These are phyloP conservation scores for Spiraea crenata DNA, from an alignment of 331 rosid genomes.

Conservation along the genomic window DNA sequence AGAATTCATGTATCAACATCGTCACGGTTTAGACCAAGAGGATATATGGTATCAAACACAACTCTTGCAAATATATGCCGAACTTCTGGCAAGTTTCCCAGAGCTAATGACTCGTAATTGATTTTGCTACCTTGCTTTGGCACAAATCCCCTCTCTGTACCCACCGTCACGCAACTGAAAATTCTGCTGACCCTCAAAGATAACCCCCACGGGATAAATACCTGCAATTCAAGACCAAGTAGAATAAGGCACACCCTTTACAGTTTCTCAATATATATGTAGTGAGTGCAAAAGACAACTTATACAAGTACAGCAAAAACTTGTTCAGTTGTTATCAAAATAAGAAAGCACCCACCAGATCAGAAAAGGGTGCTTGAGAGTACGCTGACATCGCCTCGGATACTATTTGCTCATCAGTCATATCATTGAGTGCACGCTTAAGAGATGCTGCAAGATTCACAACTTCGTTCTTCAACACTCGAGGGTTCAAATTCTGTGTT, in stretches of 20 bases:
- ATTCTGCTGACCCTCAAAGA: conserved; percentile 49
- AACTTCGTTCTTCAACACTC: conserved; percentile 43
- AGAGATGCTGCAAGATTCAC: conserved; percentile 56
- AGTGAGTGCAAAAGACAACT: not conserved
- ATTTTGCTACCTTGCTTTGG: conserved; percentile 61
- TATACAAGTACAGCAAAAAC: not conserved
- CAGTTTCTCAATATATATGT: not conserved
- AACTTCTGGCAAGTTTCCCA: conserved; percentile 52
- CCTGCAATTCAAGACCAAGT: conserved; percentile 50
- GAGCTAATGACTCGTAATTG: conserved; percentile 50
- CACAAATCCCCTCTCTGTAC: conserved; percentile 28
- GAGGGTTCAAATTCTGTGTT: conserved; percentile 36
- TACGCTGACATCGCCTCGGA: conserved; percentile 70
- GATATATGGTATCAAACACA: conserved; percentile 78
- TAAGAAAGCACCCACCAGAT: conserved; percentile 46
- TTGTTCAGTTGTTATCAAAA: not conserved
- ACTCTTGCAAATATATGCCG: conserved; percentile 75
- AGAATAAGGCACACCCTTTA: not conserved
- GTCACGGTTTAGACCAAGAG: conserved; percentile 33
- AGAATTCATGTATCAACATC: not conserved
- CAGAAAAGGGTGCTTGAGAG: conserved; percentile 76
- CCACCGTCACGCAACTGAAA: conserved; percentile 45
- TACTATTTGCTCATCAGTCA: conserved; percentile 63
- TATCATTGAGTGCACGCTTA: conserved; percentile 43
- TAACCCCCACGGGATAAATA: conserved; percentile 56